Evolutionary conservation across 2,329 filamentous ascomycete species (phyloP).

Genomic region (Coniochaeta sp.): DNA sequence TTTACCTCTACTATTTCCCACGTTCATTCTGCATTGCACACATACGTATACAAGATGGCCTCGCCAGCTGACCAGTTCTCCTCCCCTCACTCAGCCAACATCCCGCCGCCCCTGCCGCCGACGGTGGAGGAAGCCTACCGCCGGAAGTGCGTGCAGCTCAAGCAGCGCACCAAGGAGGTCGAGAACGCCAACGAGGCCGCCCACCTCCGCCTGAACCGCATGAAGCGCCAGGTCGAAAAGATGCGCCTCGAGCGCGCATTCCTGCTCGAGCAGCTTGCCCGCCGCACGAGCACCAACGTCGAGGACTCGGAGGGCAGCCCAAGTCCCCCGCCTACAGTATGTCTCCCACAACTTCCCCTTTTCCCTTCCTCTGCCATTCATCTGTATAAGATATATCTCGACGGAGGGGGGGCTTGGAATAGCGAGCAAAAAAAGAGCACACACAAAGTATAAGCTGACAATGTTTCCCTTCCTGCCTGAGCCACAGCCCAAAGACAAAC

Average conservation of each 20-base stretch:
- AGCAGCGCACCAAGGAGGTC: conserved; percentile 84
- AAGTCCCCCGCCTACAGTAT: conserved; percentile 71
- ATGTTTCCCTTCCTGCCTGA: conserved; percentile 7
- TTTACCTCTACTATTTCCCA: not conserved
- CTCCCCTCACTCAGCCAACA: conserved; percentile 23
- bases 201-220: conserved; percentile 68
- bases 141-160: conserved; percentile 91
- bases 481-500: conserved; percentile 67
- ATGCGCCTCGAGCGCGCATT: conserved; percentile 80
- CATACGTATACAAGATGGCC: conserved; percentile 8
- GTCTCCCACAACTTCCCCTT: conserved; percentile 19
- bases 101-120: conserved; percentile 63
- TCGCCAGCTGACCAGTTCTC: conserved; percentile 27
- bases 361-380: not conserved
- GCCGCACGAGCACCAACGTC: conserved; percentile 66
- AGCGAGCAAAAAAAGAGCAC: conserved; percentile 6
- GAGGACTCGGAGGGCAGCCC: conserved; percentile 75
- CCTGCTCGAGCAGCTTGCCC: conserved; percentile 64
- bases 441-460: conserved; percentile 13
- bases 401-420: too few species aligned
- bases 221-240: conserved; percentile 84
- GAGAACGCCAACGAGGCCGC: conserved; percentile 86
- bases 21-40: not conserved
- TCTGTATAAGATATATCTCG: too few species aligned
- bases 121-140: conserved; percentile 95